Evolutionary conservation across 2,329 filamentous ascomycete genomes (phyloP), one percentile per base, ranked within the genome.

Genomic region (Talaromyces islandicus): DNA sequence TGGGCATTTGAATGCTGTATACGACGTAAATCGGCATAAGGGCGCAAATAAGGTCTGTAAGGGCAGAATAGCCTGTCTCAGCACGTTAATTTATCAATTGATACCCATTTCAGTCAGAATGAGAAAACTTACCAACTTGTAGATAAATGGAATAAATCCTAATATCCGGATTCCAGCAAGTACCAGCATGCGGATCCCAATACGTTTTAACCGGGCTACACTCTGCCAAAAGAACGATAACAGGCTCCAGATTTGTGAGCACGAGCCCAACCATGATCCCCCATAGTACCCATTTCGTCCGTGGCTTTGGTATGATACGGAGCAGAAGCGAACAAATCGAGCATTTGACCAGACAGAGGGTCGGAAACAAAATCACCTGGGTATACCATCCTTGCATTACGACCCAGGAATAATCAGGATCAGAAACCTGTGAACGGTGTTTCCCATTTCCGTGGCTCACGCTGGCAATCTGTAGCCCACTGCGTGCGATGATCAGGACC

Each of bases 171-270:
- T 46, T 46, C 43, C 43, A 46, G 21, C 43, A 46, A 12, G 43
- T 11, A 4, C 27, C 27, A 19, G 24, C 30, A 4, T 2, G n/a
- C 1, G 30, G 21, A 17, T 51, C 32, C 56, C 56, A 58, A 41
- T 58, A 58, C 25, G 46, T 38, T 19, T 38, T 58, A 9, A 58
- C 48, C 30, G 56, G 56, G 10, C 21, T 21, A 27, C 56, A 58
- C 17, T 52, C 56, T 21, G 46, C 56, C 6, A 58, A 24, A 38
- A 51, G 48, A 5, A 53, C 46, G 19, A 52, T 41, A 7, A 27
- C 30, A 14, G 56, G 46, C 38, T 52, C 56, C 17, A 58, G 30
- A 35, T 41, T 58, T 10, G 56, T 52, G 32, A 58, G 25, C 50
- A 58, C 41, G 25, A 53, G 46, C 46, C 56, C 56, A 30, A 27